These are phyloP conservation scores for Quercus bicolor DNA, from an alignment of 306 rosid species.

Conservation along the genomic window DNA sequence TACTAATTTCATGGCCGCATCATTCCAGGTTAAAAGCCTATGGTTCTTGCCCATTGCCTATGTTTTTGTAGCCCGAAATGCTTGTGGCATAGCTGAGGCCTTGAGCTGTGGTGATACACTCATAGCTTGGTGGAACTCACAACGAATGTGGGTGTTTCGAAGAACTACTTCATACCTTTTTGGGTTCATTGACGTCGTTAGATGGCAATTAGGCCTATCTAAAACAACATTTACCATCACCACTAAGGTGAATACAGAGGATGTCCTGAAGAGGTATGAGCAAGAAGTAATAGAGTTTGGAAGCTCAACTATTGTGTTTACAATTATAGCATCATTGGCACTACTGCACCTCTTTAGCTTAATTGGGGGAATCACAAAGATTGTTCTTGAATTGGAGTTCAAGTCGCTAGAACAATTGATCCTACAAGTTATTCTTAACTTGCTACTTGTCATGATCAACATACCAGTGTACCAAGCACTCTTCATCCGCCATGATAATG, in stretches of 20 bases:
- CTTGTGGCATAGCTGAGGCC: constrained; percentile 42
- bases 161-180: constrained; percentile 55
- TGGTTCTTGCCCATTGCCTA: constrained; percentile 70
- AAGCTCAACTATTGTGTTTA: constrained; percentile 41
- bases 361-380: constrained; percentile 34
- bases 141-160: constrained; percentile 44
- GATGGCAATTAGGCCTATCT: constrained; percentile 45
- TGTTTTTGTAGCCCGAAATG: constrained; percentile 39
- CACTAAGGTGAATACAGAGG: constrained; percentile 39
- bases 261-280: constrained; percentile 40
- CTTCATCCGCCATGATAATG: constrained; percentile 52
- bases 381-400: constrained; percentile 12
- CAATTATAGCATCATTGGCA: constrained; percentile 53
- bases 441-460: constrained; percentile 16
- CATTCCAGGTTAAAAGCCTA: constrained; percentile 37
- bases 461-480: constrained; percentile 49
- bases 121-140: constrained; percentile 65
- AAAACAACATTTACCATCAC: constrained; percentile 48
- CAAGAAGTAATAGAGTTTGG: constrained; percentile 64
- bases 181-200: constrained; percentile 42
- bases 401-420: constrained; percentile 5
- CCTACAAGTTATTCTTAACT: constrained; percentile 21
- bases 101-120: constrained; percentile 32
- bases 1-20: background rate
- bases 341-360: constrained; percentile 45